phyloP scores from a whole-genome alignment of 2,329 filamentous ascomycete species.

The Aureobasidium lini region DNA sequence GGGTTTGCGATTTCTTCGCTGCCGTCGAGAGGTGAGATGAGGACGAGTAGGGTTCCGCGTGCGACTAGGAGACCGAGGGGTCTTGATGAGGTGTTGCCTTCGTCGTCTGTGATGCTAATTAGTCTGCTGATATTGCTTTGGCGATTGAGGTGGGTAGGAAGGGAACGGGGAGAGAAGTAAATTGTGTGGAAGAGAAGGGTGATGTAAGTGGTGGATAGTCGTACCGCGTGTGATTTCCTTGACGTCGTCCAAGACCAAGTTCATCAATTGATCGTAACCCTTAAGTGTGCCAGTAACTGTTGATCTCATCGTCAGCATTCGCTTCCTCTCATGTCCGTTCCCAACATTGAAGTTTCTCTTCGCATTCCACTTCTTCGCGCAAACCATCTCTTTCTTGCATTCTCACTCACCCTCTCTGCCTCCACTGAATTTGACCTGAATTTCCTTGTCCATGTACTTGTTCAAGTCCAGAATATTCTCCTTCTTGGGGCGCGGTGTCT shows the following conservation, averaged over 20 bases:
- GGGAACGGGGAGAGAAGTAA: not conserved
- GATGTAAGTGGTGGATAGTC: conserved; percentile 19
- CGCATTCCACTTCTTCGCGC: not conserved
- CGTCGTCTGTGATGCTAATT: conserved; percentile 60
- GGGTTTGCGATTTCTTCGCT: conserved; percentile 96
- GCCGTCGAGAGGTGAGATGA: conserved; percentile 87
- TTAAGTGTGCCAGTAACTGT: conserved; percentile 82
- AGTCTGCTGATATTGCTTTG: not conserved
- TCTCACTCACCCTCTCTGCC: conserved; percentile 68
- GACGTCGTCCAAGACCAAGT: conserved; percentile 90
- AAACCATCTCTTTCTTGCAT: not conserved
- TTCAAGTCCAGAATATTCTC: conserved; percentile 93
- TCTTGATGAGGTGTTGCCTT: conserved; percentile 78
- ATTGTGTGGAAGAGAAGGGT: not conserved
- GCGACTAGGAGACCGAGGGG: conserved; percentile 82
- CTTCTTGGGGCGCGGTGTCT: conserved; percentile 67
- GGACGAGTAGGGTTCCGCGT: conserved; percentile 82
- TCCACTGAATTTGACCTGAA: conserved; percentile 93
- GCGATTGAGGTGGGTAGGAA: conserved; percentile 36
- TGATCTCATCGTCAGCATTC: not conserved
- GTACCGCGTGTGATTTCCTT: conserved; percentile 81
- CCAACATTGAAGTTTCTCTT: too few species aligned
- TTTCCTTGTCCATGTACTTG: conserved; percentile 96
- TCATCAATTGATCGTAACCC: conserved; percentile 96
- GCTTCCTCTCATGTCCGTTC: not conserved